phyloP scores from a whole-genome alignment of 441 rosid genomes.

The Manihot esculenta region DNA sequence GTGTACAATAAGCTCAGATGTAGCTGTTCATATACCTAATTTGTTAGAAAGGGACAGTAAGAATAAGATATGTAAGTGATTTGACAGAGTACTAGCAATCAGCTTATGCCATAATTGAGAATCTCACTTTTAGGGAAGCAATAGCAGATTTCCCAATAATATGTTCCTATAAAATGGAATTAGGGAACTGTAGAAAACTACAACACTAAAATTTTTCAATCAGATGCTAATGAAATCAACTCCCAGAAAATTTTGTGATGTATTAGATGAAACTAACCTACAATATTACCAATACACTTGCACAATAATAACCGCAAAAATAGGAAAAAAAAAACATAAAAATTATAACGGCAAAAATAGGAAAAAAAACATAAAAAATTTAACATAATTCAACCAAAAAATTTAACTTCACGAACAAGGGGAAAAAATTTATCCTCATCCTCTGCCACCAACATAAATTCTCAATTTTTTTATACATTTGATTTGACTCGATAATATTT shows the following conservation, averaged over 20 bases:
- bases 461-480: no score
- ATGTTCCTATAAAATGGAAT: background rate
- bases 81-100: background rate
- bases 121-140: background rate
- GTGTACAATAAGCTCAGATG: background rate
- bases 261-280: background rate
- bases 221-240: background rate
- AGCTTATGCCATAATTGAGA: constrained; percentile 6
- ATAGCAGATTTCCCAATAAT: constrained; percentile 5
- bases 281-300: no score
- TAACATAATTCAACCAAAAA: no score
- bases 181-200: background rate
- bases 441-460: no score
- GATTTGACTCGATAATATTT: no score
- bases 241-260: background rate
- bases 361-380: no score
- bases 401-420: no score
- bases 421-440: no score
- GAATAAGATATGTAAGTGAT: background rate
- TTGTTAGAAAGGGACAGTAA: background rate
- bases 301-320: no score
- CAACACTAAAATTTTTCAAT: background rate
- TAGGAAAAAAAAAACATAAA: no score
- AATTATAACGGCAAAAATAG: no score
- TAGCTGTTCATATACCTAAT: background rate